Base-by-base conservation (phyloP, 441 rosid species). In the Arabidopsis hybrid region DNA sequence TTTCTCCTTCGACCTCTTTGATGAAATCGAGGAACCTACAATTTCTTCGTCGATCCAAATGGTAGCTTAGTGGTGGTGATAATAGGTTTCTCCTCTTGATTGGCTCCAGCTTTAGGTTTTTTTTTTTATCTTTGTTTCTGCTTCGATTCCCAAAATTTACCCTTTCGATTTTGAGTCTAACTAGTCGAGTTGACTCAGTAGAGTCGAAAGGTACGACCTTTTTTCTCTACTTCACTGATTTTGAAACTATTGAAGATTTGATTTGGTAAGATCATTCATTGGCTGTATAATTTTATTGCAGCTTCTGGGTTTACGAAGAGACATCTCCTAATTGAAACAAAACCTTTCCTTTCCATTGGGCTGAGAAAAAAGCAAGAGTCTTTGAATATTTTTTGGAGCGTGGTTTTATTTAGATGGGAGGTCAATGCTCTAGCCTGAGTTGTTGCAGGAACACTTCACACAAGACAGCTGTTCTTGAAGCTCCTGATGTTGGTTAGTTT, bases 371-470 rank as follows among this genome's bases (percentile, higher is more conserved):
- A 17, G 32, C 12, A 26, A 64, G 70, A 32, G 16, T 56, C 21
- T 46, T 45, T 52, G 53, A 43, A 45, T 42, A 42, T 46, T 40
- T 53, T 51, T 53, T 42, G 39, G 58, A 56, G 47, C 35, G 5
- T 38, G 8, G 21, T 21, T 36, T 61, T 47, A 65, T 36, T 61
- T 47, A 65, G 58, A 93, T 93, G 98, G 98, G 98, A 71, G 75
- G 90, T 72, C 91, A 79, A 71, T 79, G 86, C 69, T 85, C 91
- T 79, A 94, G 78, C 83, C 57, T 91, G 59, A 47, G 76, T 8
- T 90, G 91, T 81, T 94, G 92, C 82, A 76, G 82, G 84, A 83
- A 80, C 68, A 83, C 96, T 53, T 89, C 87, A 64, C 84, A 80
- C 85, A 85, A 90, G 61, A 84, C 89, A 38, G 75, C 92, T 32